Percentiles rank a stretch among this genome's conserved stretches.
Evolutionary conservation across 768 basidiomycete species (phyloP).

Genomic region (Dioszegia hungarica): DNA sequence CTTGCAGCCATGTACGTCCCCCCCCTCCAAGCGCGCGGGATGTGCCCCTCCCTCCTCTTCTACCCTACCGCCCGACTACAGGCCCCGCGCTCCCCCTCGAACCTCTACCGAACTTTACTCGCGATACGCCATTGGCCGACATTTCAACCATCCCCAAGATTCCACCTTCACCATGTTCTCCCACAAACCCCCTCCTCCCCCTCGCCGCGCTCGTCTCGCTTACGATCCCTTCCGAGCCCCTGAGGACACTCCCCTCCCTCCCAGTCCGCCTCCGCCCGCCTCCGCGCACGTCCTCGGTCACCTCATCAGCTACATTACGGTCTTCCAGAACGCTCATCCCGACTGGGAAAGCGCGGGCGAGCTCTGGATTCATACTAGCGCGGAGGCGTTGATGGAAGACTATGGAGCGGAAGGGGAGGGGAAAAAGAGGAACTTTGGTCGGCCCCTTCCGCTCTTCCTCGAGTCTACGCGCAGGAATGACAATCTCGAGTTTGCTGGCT

Average conservation of each 20-base stretch:
- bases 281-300: slow-evolving; percentile 17
- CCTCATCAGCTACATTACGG: slow-evolving; percentile 19
- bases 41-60: slow-evolving; percentile 5
- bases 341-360: slow-evolving; percentile 19
- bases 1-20: slow-evolving; percentile 16
- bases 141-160: slow-evolving; percentile 23
- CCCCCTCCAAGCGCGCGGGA: slow-evolving; percentile 15
- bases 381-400: slow-evolving; percentile 22
- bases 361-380: slow-evolving; percentile 27
- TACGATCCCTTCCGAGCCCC: slow-evolving; percentile 13
- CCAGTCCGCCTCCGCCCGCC: slow-evolving; percentile 8
- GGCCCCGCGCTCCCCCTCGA: slow-evolving; percentile 6
- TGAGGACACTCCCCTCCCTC: slow-evolving; percentile 15
- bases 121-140: not conserved
- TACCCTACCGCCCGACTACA: not conserved
- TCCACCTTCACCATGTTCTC: slow-evolving; percentile 24
- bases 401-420: slow-evolving; percentile 6
- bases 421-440: slow-evolving; percentile 21
- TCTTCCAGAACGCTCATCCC: slow-evolving; percentile 28
- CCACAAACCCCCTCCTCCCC: not conserved
- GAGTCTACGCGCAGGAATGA: not conserved
- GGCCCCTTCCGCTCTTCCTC: slow-evolving; percentile 31
- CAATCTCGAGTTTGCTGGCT: slow-evolving; percentile 16
- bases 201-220: not conserved
- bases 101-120: not conserved